Evolutionary conservation across 352 stramenopile genomes (phyloP), one percentile per base, ranked within the genome.

Genomic region (Hyaloperonospora brassicae): DNA sequence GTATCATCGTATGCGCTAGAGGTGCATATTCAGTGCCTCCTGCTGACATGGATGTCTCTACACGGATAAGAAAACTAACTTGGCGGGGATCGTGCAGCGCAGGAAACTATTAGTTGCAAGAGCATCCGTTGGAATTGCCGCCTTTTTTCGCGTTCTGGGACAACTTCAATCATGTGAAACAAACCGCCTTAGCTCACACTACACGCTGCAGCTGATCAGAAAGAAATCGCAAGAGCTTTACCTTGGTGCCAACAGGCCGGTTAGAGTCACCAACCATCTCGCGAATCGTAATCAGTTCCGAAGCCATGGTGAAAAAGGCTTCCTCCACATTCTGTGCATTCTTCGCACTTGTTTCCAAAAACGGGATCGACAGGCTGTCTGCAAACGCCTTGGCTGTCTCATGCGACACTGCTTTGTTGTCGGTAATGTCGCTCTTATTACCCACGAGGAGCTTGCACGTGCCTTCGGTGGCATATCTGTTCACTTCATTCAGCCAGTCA

Each of bases 241-340:
- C 79, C 66, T 83, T 86, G 14, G 72, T 72, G 43, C 83, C 83
- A 35, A 73, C 72, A 27, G 80, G 70, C 34, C 77, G 70, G 56
- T 80, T 88, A 10, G 73, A 60, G 48, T 87, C 80, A 55, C 83
- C 83, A 46, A 93, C 80, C 77, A 91, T 89, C 66, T 93, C 80
- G 10, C 80, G 83, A 61, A 93, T 93, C 47, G 83, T 89, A 35
- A 93, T 99, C 75, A 99, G 97, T 69, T 99, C 91, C 17, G 86
- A 95, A 2, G 96, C 96, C 96, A 99, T 99, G 24, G 92, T 98
- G 64, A 98, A 87, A 74, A 99, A 99, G n/a, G 96, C 95, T 61
- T 98, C 91, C 66, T 99, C 96, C 54, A 99, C 97, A 70, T 99
- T 99, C 50, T 93, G 92, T 11, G 90, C 86, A 59, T 97, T 99